These are phyloP conservation scores for Schizophyllum commune DNA, from an alignment of 1,284 basidiomycete genomes.

Conservation along the genomic window DNA sequence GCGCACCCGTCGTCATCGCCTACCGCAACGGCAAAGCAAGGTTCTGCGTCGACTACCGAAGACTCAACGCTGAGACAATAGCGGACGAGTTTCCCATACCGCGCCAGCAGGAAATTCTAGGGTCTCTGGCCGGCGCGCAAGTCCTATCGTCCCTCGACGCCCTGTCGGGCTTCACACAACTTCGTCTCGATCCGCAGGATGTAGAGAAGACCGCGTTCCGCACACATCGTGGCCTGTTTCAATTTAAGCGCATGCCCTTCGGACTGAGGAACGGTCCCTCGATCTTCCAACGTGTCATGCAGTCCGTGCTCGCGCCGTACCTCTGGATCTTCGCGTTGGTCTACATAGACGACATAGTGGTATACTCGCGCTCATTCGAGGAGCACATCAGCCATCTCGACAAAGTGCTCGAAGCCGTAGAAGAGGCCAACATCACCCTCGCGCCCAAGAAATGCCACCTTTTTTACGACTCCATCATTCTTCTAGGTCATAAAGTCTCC, in stretches of 20 bases:
- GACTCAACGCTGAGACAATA: slow-evolving; percentile 17
- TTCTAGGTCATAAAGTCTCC: too few species aligned
- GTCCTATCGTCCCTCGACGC: slow-evolving; percentile 12
- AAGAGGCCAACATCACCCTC: too few species aligned
- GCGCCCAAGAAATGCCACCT: too few species aligned
- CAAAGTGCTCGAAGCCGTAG: too few species aligned
- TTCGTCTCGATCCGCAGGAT: neutral
- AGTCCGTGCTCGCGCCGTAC: too few species aligned
- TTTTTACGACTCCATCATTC: too few species aligned
- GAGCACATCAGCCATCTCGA: too few species aligned
- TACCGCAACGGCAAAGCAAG: slow-evolving; percentile 5
- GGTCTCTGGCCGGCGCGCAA: slow-evolving; percentile 15
- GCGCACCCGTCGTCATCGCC: neutral
- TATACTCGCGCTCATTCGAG: slow-evolving; percentile 13
- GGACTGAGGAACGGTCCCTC: slow-evolving; percentile 24
- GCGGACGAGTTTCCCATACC: slow-evolving; percentile 22
- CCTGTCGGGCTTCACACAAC: slow-evolving; percentile 8
- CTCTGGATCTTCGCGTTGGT: slow-evolving; percentile 20
- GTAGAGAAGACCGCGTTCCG: slow-evolving; percentile 22
- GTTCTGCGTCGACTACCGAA: too few species aligned
- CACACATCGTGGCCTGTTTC: slow-evolving; percentile 23
- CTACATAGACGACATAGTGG: neutral
- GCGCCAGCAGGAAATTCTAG: slow-evolving; percentile 17
- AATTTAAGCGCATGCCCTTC: slow-evolving; percentile 27
- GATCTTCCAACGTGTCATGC: too few species aligned